Percentiles rank a stretch among this genome's conserved stretches.
phyloP scores from a whole-genome alignment of 2,329 filamentous ascomycete genomes.

The Trichoderma sp. region DNA sequence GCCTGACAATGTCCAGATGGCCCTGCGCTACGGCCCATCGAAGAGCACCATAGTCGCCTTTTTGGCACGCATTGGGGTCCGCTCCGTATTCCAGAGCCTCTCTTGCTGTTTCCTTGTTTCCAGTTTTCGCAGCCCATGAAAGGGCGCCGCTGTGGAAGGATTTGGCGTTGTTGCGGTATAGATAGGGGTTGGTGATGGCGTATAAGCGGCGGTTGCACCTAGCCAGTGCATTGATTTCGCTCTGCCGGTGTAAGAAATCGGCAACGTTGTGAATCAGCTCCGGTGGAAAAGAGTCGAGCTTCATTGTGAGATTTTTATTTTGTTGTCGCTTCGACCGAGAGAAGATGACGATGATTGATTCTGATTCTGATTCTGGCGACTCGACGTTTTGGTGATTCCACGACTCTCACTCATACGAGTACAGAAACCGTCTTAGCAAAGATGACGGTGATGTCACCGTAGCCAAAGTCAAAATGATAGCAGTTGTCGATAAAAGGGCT shows the following conservation, averaged over 20 bases:
- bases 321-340: background rate
- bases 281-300: background rate
- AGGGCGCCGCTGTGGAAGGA: background rate
- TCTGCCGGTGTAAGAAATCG: background rate
- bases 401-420: background rate
- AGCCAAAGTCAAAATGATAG: background rate
- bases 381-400: background rate
- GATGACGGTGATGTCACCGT: background rate
- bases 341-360: background rate
- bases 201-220: background rate
- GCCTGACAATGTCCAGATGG: background rate
- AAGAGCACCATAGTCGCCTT: background rate
- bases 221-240: conserved; percentile 4
- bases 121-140: background rate
- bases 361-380: background rate
- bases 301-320: background rate
- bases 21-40: background rate
- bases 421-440: background rate
- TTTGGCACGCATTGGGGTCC: background rate
- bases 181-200: background rate
- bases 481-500: background rate
- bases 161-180: conserved; percentile 1
- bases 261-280: conserved; percentile 1
- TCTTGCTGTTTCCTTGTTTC: background rate
- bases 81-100: conserved; percentile 4